Evolutionary conservation across 257 asterid species (phyloP), one percentile per base, ranked within the genome.

Genomic region (Euphrasia confusa): DNA sequence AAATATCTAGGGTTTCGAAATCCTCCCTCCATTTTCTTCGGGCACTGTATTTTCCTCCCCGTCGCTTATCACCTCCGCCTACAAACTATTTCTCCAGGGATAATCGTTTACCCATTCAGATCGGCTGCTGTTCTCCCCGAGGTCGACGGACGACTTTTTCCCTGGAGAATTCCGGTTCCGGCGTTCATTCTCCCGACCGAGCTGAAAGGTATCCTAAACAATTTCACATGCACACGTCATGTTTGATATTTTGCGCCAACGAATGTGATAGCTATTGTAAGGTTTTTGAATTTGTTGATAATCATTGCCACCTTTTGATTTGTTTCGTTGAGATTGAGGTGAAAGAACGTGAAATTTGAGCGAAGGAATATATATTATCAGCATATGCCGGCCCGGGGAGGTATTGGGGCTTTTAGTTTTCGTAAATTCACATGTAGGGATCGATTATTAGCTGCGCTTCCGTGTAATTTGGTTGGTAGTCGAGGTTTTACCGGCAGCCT

Each of bases 1-100:
- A 5, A 12, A 45, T 44, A 60, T 67, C 71, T 79, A 77, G 84
- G 88, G 81, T 79, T 81, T 69, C 74, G 64, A 71, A 61, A 55
- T 73, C 74, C 73, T 75, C 75, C 69, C 61, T 71, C 69, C 77
- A 60, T 56, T 24, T 70, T 68, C 56, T 28, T 30, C 63, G 57
- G 37, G 37, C 66, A 12, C n/a, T 62, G 12, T 10, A n/a, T 52
- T 26, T 52, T 59, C 54, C 30, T 54, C 63, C 67, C 72, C 68
- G 66, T 66, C 42, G 24, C 10, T 68, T 57, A 52, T 68, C 45
- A 45, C 63, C 75, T 68, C 68, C 33, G 63, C 63, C 68, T 65
- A 60, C 58, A 33, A 49, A 60, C 58, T 4, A 49, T 49, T 39
- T 65, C 53, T 11, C 71, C 48, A 54, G 73, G 71, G 66, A 69